These are phyloP conservation scores for Paraglomus brasilianum DNA, from an alignment of 192 early-diverging fungal genomes.

Conservation along the genomic window DNA sequence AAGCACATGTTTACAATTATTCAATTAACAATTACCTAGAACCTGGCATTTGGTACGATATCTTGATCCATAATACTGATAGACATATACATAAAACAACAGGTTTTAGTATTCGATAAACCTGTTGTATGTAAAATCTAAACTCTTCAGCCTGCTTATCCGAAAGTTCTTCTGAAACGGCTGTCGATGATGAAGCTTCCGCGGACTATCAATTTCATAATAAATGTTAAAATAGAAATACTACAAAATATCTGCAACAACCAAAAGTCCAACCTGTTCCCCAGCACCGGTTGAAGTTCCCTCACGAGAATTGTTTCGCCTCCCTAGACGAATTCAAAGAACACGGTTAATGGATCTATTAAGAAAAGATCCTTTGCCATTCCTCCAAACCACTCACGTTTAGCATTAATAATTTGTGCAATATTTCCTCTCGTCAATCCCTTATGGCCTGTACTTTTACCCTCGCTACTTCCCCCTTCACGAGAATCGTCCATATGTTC, in stretches of 20 bases:
- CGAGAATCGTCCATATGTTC: no score
- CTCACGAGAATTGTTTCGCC: no score
- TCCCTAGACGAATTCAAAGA: no score
- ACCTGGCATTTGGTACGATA: constrained; percentile 33
- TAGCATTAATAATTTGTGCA: constrained; percentile 8
- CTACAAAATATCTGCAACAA: no score
- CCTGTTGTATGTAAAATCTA: constrained; percentile 76
- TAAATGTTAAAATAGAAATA: no score
- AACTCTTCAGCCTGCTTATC: constrained; percentile 50
- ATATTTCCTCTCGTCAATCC: neutral
- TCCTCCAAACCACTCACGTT: neutral
- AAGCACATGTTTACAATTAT: no score
- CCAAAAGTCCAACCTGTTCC: no score
- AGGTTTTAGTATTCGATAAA: constrained; percentile 80
- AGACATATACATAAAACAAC: constrained; percentile 76
- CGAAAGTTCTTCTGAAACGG: neutral
- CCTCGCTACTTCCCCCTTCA: no score
- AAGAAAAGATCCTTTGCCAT: no score
- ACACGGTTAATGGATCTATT: no score
- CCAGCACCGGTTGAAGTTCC: no score
- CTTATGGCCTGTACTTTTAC: neutral
- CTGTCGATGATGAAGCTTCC: neutral
- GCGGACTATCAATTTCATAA: neutral
- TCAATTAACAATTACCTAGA: constrained; percentile 24
- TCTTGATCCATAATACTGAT: constrained; percentile 83